Conservation (phyloP, 1,139 yeast species). For the Pneumocystis oryctolagi region DNA sequence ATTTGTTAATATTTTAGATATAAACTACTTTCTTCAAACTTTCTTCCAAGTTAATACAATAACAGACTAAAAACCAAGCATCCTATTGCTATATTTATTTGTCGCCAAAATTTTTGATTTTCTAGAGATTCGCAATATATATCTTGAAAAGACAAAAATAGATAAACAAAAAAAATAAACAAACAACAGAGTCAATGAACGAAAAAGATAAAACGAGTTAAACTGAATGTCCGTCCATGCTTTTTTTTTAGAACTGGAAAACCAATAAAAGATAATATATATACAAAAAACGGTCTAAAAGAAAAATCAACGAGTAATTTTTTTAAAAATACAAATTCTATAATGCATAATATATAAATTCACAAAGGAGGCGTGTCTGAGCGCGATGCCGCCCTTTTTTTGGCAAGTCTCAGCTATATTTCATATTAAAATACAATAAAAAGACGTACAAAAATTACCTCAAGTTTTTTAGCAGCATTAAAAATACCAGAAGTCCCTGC, state of each 20-base stretch:
- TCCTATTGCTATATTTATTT: not conserved
- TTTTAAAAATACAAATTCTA: no score
- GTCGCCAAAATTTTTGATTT: not conserved
- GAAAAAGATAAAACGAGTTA: not conserved
- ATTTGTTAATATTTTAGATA: not conserved
- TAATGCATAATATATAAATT: no score
- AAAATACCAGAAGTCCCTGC: conserved; percentile 43
- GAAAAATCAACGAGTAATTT: no score
- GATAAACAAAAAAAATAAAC: not conserved
- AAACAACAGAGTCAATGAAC: not conserved
- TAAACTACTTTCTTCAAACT: not conserved
- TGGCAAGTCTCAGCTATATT: not conserved
- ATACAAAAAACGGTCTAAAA: no score
- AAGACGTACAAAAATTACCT: conserved; percentile 5
- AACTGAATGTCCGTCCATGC: not conserved
- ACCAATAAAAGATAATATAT: not conserved
- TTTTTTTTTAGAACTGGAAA: not conserved
- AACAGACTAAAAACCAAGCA: no score
- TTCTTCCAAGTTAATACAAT: no score
- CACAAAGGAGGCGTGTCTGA: not conserved
- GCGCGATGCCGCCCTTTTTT: not conserved
- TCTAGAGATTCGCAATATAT: not conserved
- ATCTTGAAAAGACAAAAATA: not conserved
- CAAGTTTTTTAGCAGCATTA: conserved; percentile 25
- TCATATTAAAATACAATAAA: not conserved